These are phyloP conservation scores for Diatrype stigma DNA, from an alignment of 2,329 filamentous ascomycete genomes.

Conservation along the genomic window DNA sequence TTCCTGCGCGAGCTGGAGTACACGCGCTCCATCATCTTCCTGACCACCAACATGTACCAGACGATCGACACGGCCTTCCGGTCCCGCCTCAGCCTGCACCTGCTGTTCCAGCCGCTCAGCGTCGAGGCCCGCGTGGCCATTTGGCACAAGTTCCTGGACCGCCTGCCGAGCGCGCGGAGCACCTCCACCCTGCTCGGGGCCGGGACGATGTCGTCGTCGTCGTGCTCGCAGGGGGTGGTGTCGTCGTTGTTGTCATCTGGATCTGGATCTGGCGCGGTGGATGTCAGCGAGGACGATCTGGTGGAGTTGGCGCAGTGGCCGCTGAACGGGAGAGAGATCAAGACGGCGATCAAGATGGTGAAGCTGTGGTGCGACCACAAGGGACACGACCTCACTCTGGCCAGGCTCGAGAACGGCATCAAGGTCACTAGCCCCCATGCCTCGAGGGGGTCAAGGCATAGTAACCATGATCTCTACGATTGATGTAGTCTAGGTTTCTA, in stretches of 20 bases:
- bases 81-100: conserved; percentile 43
- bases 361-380: conserved; percentile 42
- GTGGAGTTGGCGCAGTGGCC: conserved; percentile 35
- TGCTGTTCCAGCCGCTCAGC: conserved; percentile 39
- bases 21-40: conserved; percentile 31
- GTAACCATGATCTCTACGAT: background rate
- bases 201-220: too few species aligned
- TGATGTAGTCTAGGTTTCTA: too few species aligned
- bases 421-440: conserved; percentile 40
- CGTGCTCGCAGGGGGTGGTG: too few species aligned
- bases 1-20: conserved; percentile 32
- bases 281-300: conserved; percentile 31
- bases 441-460: conserved; percentile 24
- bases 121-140: background rate
- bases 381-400: conserved; percentile 36
- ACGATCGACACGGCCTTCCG: conserved; percentile 40
- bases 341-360: conserved; percentile 44
- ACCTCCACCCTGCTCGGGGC: too few species aligned
- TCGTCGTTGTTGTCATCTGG: too few species aligned
- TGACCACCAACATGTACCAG: conserved; percentile 33
- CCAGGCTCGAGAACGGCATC: conserved; percentile 41
- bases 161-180: background rate
- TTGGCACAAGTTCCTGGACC: background rate
- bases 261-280: conserved; percentile 1
- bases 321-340: conserved; percentile 44